phyloP scores from a whole-genome alignment of 1,139 yeast genomes.

The Yamadazyma atlantica region DNA sequence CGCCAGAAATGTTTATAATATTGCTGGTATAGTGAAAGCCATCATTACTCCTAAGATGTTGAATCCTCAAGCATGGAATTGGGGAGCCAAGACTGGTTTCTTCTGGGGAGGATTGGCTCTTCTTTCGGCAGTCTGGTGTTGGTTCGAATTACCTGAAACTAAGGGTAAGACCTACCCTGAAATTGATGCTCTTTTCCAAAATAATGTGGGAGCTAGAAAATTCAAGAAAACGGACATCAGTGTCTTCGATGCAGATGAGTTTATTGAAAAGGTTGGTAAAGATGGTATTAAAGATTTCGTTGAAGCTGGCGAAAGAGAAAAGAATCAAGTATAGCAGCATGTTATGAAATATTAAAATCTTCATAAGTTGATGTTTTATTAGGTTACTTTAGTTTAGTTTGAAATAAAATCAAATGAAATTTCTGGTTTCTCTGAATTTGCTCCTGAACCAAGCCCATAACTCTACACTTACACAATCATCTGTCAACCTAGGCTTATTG shows the following conservation, averaged over 20 bases:
- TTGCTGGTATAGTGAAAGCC: slow-evolving; percentile 43
- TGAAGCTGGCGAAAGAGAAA: slow-evolving; percentile 15
- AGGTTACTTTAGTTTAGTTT: background rate
- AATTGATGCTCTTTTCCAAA: slow-evolving; percentile 51
- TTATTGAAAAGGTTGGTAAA: slow-evolving; percentile 28
- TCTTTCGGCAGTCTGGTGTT: slow-evolving; percentile 42
- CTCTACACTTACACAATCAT: slow-evolving; percentile 34
- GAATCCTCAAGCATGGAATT: slow-evolving; percentile 55
- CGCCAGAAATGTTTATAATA: slow-evolving; percentile 50
- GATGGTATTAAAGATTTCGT: slow-evolving; percentile 33
- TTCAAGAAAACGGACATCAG: slow-evolving; percentile 28
- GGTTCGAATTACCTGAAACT: slow-evolving; percentile 60
- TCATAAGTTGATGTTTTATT: background rate
- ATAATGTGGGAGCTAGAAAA: slow-evolving; percentile 43
- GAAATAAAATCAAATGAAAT: background rate
- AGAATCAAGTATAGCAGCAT: background rate
- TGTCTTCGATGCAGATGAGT: slow-evolving; percentile 26
- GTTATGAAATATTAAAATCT: too few species aligned
- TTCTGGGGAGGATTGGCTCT: slow-evolving; percentile 54
- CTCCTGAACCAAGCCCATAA: slow-evolving; percentile 31
- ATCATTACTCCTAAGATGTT: slow-evolving; percentile 59
- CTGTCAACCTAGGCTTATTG: slow-evolving; percentile 28
- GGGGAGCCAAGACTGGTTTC: slow-evolving; percentile 61
- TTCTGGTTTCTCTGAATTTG: slow-evolving; percentile 1
- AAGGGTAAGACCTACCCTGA: slow-evolving; percentile 59